Conservation (phyloP, 345 rosid genomes). For the Moricandia arvensis region DNA sequence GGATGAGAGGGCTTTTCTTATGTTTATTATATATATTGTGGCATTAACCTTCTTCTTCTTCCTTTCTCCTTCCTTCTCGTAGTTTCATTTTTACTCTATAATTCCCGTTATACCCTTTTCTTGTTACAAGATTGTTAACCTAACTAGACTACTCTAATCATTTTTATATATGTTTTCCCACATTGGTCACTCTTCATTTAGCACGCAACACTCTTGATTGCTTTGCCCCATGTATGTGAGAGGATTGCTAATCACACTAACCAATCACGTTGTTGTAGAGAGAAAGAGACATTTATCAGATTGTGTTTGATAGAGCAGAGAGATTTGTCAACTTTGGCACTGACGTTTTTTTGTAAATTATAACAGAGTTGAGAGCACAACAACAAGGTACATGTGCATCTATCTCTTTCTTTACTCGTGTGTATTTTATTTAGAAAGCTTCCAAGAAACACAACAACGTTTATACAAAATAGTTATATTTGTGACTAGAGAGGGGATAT, state of each 20-base stretch:
- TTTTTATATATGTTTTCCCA: neutral
- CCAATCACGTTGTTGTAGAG: neutral
- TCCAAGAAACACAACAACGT: neutral
- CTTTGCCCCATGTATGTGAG: neutral
- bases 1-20: conserved; percentile 19
- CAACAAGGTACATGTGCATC: conserved; percentile 32
- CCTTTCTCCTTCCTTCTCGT: neutral
- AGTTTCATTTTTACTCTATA: no score
- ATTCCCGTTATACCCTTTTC: conserved; percentile 37
- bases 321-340: conserved; percentile 33
- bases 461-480: neutral
- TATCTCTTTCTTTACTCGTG: conserved; percentile 14
- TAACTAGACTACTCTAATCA: conserved; percentile 23
- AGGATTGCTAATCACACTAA: neutral
- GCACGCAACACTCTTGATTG: conserved; percentile 34
- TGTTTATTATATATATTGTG: neutral
- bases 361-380: neutral
- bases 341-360: conserved; percentile 15
- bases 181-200: neutral
- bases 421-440: neutral
- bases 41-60: neutral
- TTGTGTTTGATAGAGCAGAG: neutral
- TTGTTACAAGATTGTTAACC: conserved; percentile 41
- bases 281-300: conserved; percentile 23
- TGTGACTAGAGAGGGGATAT: no score